phyloP scores from a whole-genome alignment of 1,284 basidiomycete genomes.

The Marasmius tenuissimus region DNA sequence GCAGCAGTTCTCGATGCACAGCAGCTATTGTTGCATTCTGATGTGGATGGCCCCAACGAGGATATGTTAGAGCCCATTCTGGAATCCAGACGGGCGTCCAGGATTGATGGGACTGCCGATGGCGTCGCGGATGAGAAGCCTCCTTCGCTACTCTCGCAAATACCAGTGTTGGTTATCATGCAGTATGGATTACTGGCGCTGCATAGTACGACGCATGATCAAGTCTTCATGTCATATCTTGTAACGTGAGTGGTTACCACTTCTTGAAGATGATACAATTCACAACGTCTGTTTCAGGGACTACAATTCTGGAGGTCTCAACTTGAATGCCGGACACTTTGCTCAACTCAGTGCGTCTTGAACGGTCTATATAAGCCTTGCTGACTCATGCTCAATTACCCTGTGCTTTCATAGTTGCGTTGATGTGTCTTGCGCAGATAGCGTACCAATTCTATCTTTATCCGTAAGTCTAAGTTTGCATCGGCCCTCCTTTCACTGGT shows the following conservation, averaged over 20 bases:
- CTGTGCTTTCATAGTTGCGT: conserved; percentile 49
- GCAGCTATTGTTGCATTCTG: conserved; percentile 46
- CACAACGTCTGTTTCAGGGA: conserved; percentile 42
- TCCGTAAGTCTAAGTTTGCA: conserved; percentile 55
- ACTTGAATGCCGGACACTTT: conserved; percentile 76
- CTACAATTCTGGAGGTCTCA: conserved; percentile 70
- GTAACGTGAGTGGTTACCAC: conserved; percentile 60
- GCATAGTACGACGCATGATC: conserved; percentile 84
- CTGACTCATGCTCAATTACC: conserved; percentile 18
- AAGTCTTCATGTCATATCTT: conserved; percentile 80
- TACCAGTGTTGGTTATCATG: conserved; percentile 71
- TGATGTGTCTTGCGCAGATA: conserved; percentile 82
- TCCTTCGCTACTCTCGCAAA: conserved; percentile 61
- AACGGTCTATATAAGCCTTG: not conserved
- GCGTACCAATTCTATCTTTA: conserved; percentile 85
- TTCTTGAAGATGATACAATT: conserved; percentile 1
- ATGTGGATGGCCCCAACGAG: conserved; percentile 28
- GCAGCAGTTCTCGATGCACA: conserved; percentile 70
- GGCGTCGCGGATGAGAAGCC: conserved; percentile 43
- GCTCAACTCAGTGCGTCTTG: conserved; percentile 70
- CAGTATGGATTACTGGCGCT: conserved; percentile 80
- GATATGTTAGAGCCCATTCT: conserved; percentile 54
- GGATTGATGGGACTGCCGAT: conserved; percentile 19
- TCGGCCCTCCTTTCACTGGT: conserved; percentile 6
- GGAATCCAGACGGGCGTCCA: conserved; percentile 40